phyloP scores from a whole-genome alignment of 768 basidiomycete genomes.

The Collybia nuda region DNA sequence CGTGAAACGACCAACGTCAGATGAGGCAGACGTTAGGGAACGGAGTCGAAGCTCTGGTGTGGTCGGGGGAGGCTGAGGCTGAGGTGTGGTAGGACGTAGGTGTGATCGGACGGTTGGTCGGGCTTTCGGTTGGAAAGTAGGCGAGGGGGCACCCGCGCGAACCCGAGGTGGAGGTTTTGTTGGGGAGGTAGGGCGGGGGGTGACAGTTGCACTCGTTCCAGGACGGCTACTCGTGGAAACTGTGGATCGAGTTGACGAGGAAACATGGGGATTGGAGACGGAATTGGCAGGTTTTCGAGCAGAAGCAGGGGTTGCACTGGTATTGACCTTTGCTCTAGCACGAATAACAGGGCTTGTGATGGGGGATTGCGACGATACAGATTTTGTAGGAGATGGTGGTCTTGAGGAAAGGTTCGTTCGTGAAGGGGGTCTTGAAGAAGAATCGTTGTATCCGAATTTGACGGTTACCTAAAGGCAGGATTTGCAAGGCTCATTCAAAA shows the following conservation, averaged over 20 bases:
- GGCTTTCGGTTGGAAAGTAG: conserved; percentile 25
- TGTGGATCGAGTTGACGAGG: background rate
- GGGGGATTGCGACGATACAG: conserved; percentile 12
- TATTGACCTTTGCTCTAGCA: conserved; percentile 65
- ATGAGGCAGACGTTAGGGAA: conserved; percentile 22
- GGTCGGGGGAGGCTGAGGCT: conserved; percentile 25
- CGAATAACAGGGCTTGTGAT: conserved; percentile 27
- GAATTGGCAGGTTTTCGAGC: conserved; percentile 10
- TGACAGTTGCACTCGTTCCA: conserved; percentile 16
- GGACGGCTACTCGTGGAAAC: conserved; percentile 4
- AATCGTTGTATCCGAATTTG: conserved; percentile 43
- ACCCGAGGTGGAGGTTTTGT: conserved; percentile 39
- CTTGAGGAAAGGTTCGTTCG: conserved; percentile 37
- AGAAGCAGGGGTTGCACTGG: conserved; percentile 31
- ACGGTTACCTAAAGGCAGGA: conserved; percentile 48
- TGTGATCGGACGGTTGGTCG: conserved; percentile 20
- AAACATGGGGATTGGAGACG: conserved; percentile 5
- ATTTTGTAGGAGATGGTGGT: conserved; percentile 43
- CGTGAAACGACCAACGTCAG: conserved; percentile 18
- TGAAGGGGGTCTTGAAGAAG: conserved; percentile 25
- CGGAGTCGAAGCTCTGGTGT: conserved; percentile 31
- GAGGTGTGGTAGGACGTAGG: conserved; percentile 28
- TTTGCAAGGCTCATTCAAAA: conserved; percentile 3
- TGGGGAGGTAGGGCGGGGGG: conserved; percentile 42
- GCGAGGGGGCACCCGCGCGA: conserved; percentile 31